These are phyloP conservation scores for Trichophyton benhamiae DNA, from an alignment of 2,329 filamentous ascomycete species.

Conservation along the genomic window DNA sequence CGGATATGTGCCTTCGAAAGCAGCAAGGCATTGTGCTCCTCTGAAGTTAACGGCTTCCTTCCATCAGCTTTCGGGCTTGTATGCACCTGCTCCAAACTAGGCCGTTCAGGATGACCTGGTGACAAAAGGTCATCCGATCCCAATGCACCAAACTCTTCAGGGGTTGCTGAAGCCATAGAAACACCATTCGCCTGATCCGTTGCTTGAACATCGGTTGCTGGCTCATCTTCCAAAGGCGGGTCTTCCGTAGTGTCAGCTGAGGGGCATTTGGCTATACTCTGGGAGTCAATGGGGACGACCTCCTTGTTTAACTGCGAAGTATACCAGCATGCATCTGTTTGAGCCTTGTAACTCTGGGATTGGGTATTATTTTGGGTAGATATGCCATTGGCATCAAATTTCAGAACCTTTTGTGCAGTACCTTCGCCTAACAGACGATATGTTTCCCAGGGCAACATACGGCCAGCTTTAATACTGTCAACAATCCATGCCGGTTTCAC, in stretches of 20 bases:
- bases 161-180: background rate
- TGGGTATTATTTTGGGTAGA: constrained; percentile 53
- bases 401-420: constrained; percentile 64
- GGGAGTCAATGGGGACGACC: background rate
- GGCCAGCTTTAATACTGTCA: constrained; percentile 73
- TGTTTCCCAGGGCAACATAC: constrained; percentile 69
- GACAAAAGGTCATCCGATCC: background rate
- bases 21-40: constrained; percentile 81
- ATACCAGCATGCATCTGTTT: constrained; percentile 75
- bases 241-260: background rate
- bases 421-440: constrained; percentile 81
- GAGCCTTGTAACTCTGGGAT: constrained; percentile 59
- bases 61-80: background rate
- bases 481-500: constrained; percentile 92
- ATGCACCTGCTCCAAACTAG: background rate
- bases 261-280: background rate
- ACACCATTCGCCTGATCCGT: too few species aligned
- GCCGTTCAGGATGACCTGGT: background rate
- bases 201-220: background rate
- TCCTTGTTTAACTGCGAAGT: constrained; percentile 49
- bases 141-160: background rate
- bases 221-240: background rate
- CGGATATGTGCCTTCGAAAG: constrained; percentile 73
- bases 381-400: constrained; percentile 47
- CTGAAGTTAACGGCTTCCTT: constrained; percentile 53